Percentiles rank a stretch among this genome's conserved stretches.
These are phyloP conservation scores for Termitomyces heimii DNA, from an alignment of 768 basidiomycete species.

Conservation along the genomic window DNA sequence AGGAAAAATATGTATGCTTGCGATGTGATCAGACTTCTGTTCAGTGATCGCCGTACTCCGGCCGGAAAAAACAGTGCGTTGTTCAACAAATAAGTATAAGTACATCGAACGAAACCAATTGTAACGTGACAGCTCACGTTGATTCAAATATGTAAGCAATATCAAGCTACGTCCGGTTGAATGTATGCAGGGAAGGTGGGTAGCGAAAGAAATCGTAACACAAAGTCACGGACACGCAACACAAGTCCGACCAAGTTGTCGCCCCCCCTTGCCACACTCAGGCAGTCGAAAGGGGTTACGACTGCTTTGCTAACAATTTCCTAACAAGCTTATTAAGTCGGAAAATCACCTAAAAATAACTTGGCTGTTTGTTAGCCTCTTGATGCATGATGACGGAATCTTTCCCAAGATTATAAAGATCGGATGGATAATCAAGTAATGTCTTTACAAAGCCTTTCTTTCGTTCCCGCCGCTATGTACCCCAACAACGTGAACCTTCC, in stretches of 20 bases:
- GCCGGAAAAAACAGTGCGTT: neutral
- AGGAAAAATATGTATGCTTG: neutral
- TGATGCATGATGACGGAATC: neutral
- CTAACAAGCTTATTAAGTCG: neutral
- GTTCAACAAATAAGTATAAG: too few relatives aligned
- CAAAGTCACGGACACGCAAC: too few relatives aligned
- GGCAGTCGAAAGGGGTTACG: neutral
- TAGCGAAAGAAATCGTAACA: too few relatives aligned
- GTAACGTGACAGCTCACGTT: neutral
- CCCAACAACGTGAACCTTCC: slow-evolving; percentile 13
- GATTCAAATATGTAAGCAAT: too few relatives aligned
- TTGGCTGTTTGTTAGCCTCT: neutral
- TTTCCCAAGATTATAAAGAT: neutral
- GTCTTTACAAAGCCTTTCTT: neutral
- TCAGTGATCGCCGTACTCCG: neutral
- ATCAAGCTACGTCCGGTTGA: too few relatives aligned
- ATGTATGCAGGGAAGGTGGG: too few relatives aligned
- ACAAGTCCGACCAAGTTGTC: neutral
- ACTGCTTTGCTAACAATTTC: neutral
- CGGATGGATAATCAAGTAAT: neutral
- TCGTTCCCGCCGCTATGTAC: slow-evolving; percentile 6
- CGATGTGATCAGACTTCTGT: neutral
- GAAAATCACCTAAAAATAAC: neutral
- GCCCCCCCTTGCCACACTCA: too few relatives aligned
- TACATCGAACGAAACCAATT: neutral